Percentiles rank a stretch among this genome's conserved stretches.
These are phyloP conservation scores for Gentiana macrophylla DNA, from an alignment of 257 asterid species.

Conservation along the genomic window DNA sequence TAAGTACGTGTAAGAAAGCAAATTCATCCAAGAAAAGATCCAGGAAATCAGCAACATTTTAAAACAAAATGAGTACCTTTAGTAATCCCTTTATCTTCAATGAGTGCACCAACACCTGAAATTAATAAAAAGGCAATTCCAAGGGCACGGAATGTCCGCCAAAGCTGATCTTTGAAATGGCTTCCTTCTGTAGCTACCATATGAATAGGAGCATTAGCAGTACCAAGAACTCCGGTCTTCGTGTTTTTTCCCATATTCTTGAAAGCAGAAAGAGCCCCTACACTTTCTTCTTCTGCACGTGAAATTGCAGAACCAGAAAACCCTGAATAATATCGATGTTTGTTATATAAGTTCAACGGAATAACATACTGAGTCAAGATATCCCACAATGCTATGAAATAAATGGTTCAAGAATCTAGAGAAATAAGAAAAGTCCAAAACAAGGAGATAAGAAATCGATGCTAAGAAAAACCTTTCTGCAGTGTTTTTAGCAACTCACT, in stretches of 20 bases:
- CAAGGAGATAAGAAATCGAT: background rate
- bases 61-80: slow-evolving; percentile 43
- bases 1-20: slow-evolving; percentile 1
- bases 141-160: slow-evolving; percentile 84
- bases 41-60: slow-evolving; percentile 1
- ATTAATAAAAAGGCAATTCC: slow-evolving; percentile 69
- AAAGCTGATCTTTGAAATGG: slow-evolving; percentile 74
- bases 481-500: slow-evolving; percentile 69
- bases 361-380: slow-evolving; percentile 3
- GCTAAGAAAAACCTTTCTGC: slow-evolving; percentile 52
- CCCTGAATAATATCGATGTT: slow-evolving; percentile 27
- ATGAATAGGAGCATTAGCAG: slow-evolving; percentile 83
- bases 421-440: too few species aligned
- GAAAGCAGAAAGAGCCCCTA: slow-evolving; percentile 60
- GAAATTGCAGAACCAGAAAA: slow-evolving; percentile 37
- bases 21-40: slow-evolving; percentile 9
- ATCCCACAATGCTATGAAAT: background rate
- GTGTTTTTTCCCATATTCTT: slow-evolving; percentile 58
- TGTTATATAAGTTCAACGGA: slow-evolving; percentile 3
- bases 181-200: slow-evolving; percentile 87
- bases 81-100: slow-evolving; percentile 83
- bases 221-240: slow-evolving; percentile 73
- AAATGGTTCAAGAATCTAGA: background rate
- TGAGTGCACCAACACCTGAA: slow-evolving; percentile 78
- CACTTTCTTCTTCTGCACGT: slow-evolving; percentile 40